Base-by-base conservation (phyloP, 176 grass and related monocot genomes). In the Chrysopogon serrulatus region DNA sequence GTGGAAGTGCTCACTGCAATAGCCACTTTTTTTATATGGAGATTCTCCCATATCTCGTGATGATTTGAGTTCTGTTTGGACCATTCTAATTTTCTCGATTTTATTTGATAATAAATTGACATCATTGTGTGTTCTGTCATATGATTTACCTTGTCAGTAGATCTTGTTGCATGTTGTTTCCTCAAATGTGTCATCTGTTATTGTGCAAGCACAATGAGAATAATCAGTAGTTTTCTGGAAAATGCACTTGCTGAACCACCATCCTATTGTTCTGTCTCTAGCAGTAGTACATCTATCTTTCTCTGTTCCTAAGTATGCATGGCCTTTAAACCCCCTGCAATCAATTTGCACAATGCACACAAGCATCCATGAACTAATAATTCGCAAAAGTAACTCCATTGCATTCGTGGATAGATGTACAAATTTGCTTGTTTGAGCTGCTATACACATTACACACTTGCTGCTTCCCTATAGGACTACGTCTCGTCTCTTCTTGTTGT, bases 401-500 rank as follows among this genome's bases (percentile, higher is more conserved):
- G 61, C 10, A 66, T 67, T 33, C 37, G 69, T 61, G 41, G n/a
- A 67, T 15, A 82, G 61, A 28, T 80, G 30, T 76, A 37, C 33
- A 75, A 30, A 76, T 65, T 47, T 77, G 66, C 36, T 41, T 45
- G 15, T 78, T 90, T 64, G 74, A 92, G 26, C 56, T 71, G 4
- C 37, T 54, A 39, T 47, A 63, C 65, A 82, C 41, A 44, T 19
- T 17, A 62, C 65, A 82, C 32, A 65, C 16, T 35, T 68, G 13
- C 39, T 57, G 66, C 18, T 45, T 86, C 59, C 40, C 60, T 79
- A 45, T 90, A 88, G 71, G 4, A 92, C 73, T 67, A 83, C 32
- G 21, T 87, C 84, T 48, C 74, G 39, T 68, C 84, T 90, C 75
- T 87, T 90, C 74, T 83, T 90, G 7, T 53, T 78, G 78, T 83